These are phyloP conservation scores for Boletus bicolor DNA, from an alignment of 768 basidiomycete species.

Conservation along the genomic window DNA sequence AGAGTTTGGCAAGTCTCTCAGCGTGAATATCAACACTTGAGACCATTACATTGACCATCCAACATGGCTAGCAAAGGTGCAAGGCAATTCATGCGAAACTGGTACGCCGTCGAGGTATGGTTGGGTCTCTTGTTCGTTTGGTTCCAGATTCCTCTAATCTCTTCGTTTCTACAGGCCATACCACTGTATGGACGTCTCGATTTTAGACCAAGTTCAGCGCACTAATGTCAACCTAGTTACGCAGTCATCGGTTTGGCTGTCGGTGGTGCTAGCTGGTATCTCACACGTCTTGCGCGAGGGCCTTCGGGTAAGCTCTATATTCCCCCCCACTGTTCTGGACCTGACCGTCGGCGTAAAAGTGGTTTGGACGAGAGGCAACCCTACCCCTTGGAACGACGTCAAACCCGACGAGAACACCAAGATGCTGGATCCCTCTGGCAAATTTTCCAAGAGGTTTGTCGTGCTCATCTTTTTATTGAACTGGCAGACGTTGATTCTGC, in stretches of 20 bases:
- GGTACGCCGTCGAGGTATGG: constrained; percentile 46
- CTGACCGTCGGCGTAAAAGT: constrained; percentile 32
- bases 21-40: not conserved
- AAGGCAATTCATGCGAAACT: constrained; percentile 37
- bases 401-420: constrained; percentile 74
- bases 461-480: not conserved
- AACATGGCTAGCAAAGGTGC: constrained; percentile 25
- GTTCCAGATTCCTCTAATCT: not conserved
- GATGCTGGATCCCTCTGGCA: constrained; percentile 64
- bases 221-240: constrained; percentile 36
- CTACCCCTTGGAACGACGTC: constrained; percentile 85
- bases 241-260: constrained; percentile 48
- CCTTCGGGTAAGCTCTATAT: constrained; percentile 42
- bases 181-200: constrained; percentile 40
- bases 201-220: not conserved
- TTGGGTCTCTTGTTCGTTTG: not conserved
- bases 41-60: not conserved
- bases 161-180: constrained; percentile 37
- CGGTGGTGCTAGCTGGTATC: constrained; percentile 65
- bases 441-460: constrained; percentile 62
- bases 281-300: constrained; percentile 58
- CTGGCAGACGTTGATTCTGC: not conserved
- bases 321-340: not conserved
- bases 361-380: constrained; percentile 68
- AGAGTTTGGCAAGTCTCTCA: not conserved